phyloP scores from a whole-genome alignment of 2,329 filamentous ascomycete genomes.

The Fusarium pilosicola region DNA sequence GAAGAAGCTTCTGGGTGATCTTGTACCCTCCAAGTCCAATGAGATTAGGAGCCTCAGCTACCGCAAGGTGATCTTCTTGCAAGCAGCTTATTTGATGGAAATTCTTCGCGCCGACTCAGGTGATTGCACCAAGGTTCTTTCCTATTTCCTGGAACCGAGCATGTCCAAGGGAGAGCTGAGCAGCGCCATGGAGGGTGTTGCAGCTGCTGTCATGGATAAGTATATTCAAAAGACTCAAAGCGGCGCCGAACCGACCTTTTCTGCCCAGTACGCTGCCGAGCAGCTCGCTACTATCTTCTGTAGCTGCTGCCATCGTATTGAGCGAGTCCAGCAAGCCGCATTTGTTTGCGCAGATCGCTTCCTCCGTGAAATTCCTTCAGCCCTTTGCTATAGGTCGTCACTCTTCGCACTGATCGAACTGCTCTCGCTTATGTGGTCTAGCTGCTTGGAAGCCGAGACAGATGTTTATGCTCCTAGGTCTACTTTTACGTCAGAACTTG shows the following conservation, averaged over 20 bases:
- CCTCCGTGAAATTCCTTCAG: constrained; percentile 84
- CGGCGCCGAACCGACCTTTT: constrained; percentile 79
- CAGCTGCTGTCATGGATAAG: constrained; percentile 75
- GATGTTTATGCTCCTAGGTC: constrained; percentile 92
- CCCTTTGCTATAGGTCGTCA: constrained; percentile 88
- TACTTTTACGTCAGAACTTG: constrained; percentile 79
- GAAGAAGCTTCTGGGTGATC: constrained; percentile 78
- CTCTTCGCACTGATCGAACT: constrained; percentile 93
- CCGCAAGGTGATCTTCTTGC: constrained; percentile 90
- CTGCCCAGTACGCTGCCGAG: constrained; percentile 88
- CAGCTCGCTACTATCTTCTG: constrained; percentile 89
- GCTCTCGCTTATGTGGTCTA: constrained; percentile 92
- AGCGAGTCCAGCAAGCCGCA: constrained; percentile 89
- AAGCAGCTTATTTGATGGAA: constrained; percentile 89
- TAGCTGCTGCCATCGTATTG: constrained; percentile 92
- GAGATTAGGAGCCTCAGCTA: constrained; percentile 88
- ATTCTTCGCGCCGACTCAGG: constrained; percentile 86
- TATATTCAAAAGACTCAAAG: constrained; percentile 81
- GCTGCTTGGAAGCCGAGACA: constrained; percentile 92
- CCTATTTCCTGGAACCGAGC: constrained; percentile 95
- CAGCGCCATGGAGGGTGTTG: constrained; percentile 72
- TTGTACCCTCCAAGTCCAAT: constrained; percentile 78
- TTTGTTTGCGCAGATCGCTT: constrained; percentile 86
- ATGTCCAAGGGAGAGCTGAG: constrained; percentile 73
- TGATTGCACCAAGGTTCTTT: constrained; percentile 88